Evolutionary conservation across 306 rosid genomes (phyloP).

Genomic region (Trifolium subterraneum): DNA sequence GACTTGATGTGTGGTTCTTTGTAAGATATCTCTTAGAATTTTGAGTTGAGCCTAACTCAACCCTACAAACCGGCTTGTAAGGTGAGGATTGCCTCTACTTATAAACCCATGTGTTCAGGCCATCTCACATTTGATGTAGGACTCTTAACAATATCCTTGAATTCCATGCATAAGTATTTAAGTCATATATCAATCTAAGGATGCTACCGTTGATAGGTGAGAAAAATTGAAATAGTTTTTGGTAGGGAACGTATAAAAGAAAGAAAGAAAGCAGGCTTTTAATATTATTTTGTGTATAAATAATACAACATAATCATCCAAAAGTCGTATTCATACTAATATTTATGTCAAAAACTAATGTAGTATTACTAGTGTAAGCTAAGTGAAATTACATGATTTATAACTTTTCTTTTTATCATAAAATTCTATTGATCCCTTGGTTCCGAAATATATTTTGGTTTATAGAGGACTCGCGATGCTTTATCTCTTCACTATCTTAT

Average conservation of each 20-base stretch:
- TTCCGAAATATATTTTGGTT: background rate
- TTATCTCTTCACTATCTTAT: background rate
- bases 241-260: conserved; percentile 1
- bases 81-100: too few species aligned
- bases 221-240: background rate
- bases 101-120: too few species aligned
- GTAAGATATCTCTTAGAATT: conserved; percentile 10
- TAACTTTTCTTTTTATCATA: background rate
- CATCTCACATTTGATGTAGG: too few species aligned
- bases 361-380: conserved; percentile 4
- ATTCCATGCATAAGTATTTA: conserved; percentile 24
- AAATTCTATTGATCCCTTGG: conserved; percentile 6
- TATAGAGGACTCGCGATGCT: conserved; percentile 9
- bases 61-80: too few species aligned
- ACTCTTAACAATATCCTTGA: background rate
- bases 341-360: background rate
- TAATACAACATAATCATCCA: background rate
- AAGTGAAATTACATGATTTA: conserved; percentile 5
- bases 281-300: background rate
- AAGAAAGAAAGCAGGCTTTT: conserved; percentile 2
- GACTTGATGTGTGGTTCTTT: conserved; percentile 31
- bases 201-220: background rate
- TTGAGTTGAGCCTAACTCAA: too few species aligned
- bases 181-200: conserved; percentile 17
- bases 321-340: background rate